Evolutionary conservation across 148 eudicot genomes (phyloP).

Genomic region (Chenopodium album): DNA sequence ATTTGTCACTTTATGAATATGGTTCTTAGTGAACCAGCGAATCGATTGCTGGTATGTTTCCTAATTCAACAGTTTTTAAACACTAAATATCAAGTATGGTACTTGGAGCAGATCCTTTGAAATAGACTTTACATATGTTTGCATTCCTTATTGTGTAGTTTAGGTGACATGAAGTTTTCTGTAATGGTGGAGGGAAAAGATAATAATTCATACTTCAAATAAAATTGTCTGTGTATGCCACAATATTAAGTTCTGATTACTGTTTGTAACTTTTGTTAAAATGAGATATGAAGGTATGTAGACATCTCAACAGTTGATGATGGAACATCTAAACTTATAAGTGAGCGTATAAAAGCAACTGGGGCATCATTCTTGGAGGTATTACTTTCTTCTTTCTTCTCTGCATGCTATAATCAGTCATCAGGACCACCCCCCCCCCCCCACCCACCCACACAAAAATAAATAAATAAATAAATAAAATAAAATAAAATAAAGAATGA

Average conservation of each 20-base stretch:
- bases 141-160: background rate
- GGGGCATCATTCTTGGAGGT: slow-evolving; percentile 95
- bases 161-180: background rate
- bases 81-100: background rate
- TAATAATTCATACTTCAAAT: background rate
- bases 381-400: background rate
- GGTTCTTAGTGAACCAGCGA: background rate
- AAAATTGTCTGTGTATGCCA: background rate
- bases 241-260: background rate
- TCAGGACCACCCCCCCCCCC: background rate
- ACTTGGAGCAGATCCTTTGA: background rate
- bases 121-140: no score
- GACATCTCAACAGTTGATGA: slow-evolving; percentile 97
- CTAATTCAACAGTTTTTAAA: background rate
- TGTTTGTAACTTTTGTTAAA: slow-evolving; percentile 7
- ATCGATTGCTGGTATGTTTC: background rate
- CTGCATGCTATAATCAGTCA: background rate
- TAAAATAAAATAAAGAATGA: background rate
- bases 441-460: background rate
- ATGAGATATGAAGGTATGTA: slow-evolving; percentile 56
- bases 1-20: background rate
- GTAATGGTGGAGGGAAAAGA: background rate
- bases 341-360: slow-evolving; percentile 56
- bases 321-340: slow-evolving; percentile 65
- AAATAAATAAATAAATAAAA: background rate